Evolutionary conservation across 2,329 filamentous ascomycete genomes (phyloP).

Genomic region (Onygena corvina): DNA sequence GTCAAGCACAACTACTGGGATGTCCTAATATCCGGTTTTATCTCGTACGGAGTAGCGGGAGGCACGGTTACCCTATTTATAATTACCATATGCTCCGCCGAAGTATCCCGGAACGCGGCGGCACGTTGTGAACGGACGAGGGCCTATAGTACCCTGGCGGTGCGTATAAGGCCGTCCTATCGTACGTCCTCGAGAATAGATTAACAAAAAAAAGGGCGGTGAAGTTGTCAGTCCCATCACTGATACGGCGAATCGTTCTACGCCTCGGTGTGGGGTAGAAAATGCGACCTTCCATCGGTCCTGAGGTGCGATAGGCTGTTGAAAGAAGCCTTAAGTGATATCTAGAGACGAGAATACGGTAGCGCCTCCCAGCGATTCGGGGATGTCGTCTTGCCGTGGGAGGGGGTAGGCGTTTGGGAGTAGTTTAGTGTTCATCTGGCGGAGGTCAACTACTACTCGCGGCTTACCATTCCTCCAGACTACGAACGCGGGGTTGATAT

Average conservation of each 20-base stretch:
- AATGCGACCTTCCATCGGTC: slow-evolving; percentile 9
- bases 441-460: background rate
- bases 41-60: slow-evolving; percentile 8
- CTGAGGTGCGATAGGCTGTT: background rate
- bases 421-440: background rate
- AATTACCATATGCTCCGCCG: slow-evolving; percentile 10
- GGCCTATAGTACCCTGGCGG: background rate
- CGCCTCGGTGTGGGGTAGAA: background rate
- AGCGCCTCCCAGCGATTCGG: background rate
- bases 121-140: slow-evolving; percentile 7
- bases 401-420: background rate
- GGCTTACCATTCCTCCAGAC: background rate
- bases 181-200: no score
- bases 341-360: slow-evolving; percentile 5
- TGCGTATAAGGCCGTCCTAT: slow-evolving; percentile 2
- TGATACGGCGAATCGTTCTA: background rate
- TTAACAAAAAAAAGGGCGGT: slow-evolving; percentile 4
- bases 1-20: no score
- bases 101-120: slow-evolving; percentile 6
- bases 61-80: slow-evolving; percentile 8
- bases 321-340: slow-evolving; percentile 5
- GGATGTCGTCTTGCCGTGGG: background rate
- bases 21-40: no score
- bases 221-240: background rate
- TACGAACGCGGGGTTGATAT: background rate